phyloP scores from a whole-genome alignment of 108 stramenopile species.

The Asterionellopsis glacialis region DNA sequence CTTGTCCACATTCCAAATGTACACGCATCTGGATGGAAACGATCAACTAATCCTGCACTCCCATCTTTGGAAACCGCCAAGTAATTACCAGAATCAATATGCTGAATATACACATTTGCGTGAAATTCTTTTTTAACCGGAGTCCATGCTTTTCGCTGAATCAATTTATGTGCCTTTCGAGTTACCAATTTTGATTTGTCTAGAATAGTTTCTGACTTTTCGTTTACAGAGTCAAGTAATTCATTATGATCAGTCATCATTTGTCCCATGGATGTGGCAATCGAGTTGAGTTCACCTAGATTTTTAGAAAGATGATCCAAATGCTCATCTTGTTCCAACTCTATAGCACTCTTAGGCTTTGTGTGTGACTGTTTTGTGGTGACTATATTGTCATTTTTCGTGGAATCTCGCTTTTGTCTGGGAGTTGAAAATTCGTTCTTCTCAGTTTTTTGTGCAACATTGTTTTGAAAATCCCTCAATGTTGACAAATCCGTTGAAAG shows the following conservation, averaged over 20 bases:
- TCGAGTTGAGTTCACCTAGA: slow-evolving; percentile 33
- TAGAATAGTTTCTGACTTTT: slow-evolving; percentile 31
- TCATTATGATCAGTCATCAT: slow-evolving; percentile 28
- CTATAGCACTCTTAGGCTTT: not conserved
- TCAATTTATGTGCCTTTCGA: slow-evolving; percentile 46
- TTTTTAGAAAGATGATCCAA: slow-evolving; percentile 26
- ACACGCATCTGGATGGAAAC: slow-evolving; percentile 29
- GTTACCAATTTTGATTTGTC: slow-evolving; percentile 50
- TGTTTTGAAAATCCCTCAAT: slow-evolving; percentile 3
- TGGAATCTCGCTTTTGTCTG: not conserved
- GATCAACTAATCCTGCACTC: slow-evolving; percentile 9
- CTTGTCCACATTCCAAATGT: slow-evolving; percentile 45
- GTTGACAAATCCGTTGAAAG: not conserved
- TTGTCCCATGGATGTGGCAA: slow-evolving; percentile 27
- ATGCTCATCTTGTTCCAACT: slow-evolving; percentile 32
- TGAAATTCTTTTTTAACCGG: slow-evolving; percentile 25
- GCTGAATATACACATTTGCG: slow-evolving; percentile 31
- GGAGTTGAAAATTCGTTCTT: not conserved
- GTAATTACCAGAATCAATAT: slow-evolving; percentile 34
- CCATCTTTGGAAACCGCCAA: slow-evolving; percentile 13
- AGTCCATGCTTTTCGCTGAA: slow-evolving; percentile 39
- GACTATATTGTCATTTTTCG: not conserved
- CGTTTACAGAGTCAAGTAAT: slow-evolving; percentile 33
- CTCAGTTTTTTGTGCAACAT: not conserved
- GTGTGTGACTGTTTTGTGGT: too few relatives aligned